Evolutionary conservation across 2,329 filamentous ascomycete genomes (phyloP).

Genomic region (Dothiorella sarmentorum): DNA sequence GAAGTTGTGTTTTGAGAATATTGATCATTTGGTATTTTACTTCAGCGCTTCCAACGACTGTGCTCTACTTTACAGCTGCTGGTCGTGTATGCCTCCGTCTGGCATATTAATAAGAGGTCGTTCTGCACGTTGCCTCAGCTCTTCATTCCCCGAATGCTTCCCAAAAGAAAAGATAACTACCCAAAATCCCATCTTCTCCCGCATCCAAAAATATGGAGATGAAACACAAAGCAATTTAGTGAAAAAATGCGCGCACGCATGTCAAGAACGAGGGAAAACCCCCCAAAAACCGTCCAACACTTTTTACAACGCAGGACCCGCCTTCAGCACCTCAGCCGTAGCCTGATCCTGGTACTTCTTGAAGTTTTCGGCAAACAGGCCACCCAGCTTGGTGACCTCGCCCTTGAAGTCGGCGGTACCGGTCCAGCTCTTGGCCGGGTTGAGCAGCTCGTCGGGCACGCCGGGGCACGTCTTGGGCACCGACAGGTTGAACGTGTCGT

Average conservation of each 20-base stretch:
- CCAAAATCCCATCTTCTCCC: no score
- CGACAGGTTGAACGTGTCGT: constrained; percentile 93
- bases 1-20: no score
- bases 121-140: no score
- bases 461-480: constrained; percentile 89
- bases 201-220: no score
- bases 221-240: no score
- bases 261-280: no score
- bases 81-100: neutral
- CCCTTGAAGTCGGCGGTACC: constrained; percentile 75
- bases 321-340: constrained; percentile 43
- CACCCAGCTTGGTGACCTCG: constrained; percentile 87
- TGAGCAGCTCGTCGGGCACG: constrained; percentile 88
- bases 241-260: no score
- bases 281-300: neutral
- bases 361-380: constrained; percentile 95
- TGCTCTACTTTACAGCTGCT: neutral
- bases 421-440: constrained; percentile 91
- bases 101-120: no score
- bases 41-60: no score
- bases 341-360: constrained; percentile 88
- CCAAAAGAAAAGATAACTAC: neutral
- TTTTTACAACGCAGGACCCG: constrained; percentile 36
- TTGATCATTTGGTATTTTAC: no score
- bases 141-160: neutral